phyloP scores from a whole-genome alignment of 495 filamentous ascomycete species.

The Tuber indicum region DNA sequence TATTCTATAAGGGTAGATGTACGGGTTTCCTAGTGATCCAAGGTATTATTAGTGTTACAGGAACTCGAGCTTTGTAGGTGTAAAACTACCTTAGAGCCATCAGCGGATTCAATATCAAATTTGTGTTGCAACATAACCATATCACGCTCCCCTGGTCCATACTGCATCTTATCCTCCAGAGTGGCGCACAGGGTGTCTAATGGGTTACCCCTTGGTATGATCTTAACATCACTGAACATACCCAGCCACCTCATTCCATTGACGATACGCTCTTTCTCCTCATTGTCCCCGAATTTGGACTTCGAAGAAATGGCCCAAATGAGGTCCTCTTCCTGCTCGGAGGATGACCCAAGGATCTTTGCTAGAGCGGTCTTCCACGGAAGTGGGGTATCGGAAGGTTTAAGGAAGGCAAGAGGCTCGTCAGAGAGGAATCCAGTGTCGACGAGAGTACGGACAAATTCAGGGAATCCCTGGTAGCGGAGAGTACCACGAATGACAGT shows the following conservation, averaged over 20 bases:
- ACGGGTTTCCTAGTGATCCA: constrained; percentile 57
- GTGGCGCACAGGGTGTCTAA: constrained; percentile 85
- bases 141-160: constrained; percentile 74
- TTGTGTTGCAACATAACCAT: constrained; percentile 87
- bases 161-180: constrained; percentile 89
- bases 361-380: constrained; percentile 76
- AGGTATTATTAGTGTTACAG: background rate
- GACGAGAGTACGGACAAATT: constrained; percentile 78
- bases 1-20: constrained; percentile 82
- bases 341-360: constrained; percentile 62
- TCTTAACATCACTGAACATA: constrained; percentile 69
- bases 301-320: constrained; percentile 66
- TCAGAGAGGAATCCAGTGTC: constrained; percentile 78
- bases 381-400: constrained; percentile 44
- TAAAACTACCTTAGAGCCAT: constrained; percentile 51
- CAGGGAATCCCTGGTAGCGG: constrained; percentile 77
- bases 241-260: constrained; percentile 79
- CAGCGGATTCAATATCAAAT: constrained; percentile 79
- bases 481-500: constrained; percentile 70
- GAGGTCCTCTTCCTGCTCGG: constrained; percentile 59
- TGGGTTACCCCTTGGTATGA: constrained; percentile 68
- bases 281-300: constrained; percentile 60
- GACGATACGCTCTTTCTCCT: constrained; percentile 71
- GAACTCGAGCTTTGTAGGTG: background rate
- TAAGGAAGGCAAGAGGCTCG: constrained; percentile 53